Conservation (phyloP, 768 basidiomycete species). For the Suillus bovinus region DNA sequence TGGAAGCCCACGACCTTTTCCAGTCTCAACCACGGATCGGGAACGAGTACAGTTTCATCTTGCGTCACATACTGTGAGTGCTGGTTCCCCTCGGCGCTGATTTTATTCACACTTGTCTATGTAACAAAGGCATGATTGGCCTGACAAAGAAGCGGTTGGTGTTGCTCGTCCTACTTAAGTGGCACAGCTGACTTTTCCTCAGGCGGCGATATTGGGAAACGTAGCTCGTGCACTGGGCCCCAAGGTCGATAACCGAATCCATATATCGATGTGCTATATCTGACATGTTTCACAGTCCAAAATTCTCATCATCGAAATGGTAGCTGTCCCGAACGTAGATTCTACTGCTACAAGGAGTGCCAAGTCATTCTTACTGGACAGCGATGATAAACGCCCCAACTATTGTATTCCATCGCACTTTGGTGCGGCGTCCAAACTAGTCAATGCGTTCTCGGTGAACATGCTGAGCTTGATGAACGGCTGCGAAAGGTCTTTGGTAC, state of each 20-base stretch:
- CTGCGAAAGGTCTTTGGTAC: conserved; percentile 6
- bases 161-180: background rate
- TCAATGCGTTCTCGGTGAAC: background rate
- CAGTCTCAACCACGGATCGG: conserved; percentile 29
- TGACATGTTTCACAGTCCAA: conserved; percentile 2
- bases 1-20: conserved; percentile 42
- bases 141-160: conserved; percentile 10
- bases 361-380: background rate
- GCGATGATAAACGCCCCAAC: background rate
- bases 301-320: conserved; percentile 4
- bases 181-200: background rate
- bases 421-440: background rate
- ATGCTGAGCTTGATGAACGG: conserved; percentile 1
- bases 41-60: conserved; percentile 5
- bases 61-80: conserved; percentile 8
- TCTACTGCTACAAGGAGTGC: background rate
- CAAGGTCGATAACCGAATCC: background rate
- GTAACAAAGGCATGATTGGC: conserved; percentile 17
- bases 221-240: background rate
- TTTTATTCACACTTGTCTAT: background rate
- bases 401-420: background rate
- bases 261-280: background rate
- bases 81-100: background rate
- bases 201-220: background rate
- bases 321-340: background rate